A percentile compares a stretch with the other conserved stretches of the same genome.
Evolutionary conservation across 169 alveolate genomes (phyloP).

Genomic region (Plasmodium relictum): DNA sequence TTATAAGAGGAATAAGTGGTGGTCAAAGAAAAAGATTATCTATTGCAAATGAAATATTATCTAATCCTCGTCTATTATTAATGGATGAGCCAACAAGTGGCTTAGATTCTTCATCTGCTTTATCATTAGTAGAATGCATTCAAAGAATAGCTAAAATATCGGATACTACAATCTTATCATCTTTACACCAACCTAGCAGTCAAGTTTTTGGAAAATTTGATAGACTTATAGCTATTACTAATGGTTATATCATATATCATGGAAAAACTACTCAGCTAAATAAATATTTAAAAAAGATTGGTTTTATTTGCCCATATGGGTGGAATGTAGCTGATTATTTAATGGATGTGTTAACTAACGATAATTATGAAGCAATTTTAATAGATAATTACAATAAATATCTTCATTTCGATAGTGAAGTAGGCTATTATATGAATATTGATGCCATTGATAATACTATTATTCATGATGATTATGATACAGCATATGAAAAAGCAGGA

Average conservation of each 20-base stretch:
- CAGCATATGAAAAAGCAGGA: neutral
- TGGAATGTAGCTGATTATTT: slow-evolving; percentile 81
- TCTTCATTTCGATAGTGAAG: slow-evolving; percentile 9
- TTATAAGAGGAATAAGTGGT: slow-evolving; percentile 84
- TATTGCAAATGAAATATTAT: slow-evolving; percentile 89
- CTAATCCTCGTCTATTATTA: slow-evolving; percentile 87
- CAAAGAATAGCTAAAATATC: slow-evolving; percentile 66
- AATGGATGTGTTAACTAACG: slow-evolving; percentile 76
- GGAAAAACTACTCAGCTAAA: slow-evolving; percentile 83
- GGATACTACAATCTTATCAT: slow-evolving; percentile 81
- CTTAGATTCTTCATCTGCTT: slow-evolving; percentile 88
- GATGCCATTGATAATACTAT: slow-evolving; percentile 27
- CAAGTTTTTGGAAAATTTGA: slow-evolving; percentile 86
- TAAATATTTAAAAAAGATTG: slow-evolving; percentile 57
- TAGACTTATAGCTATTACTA: slow-evolving; percentile 81
- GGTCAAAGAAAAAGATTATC: slow-evolving; percentile 90
- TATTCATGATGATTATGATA: slow-evolving; percentile 56
- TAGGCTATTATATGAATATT: slow-evolving; percentile 39
- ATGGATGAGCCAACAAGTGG: slow-evolving; percentile 94
- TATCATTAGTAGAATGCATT: slow-evolving; percentile 78
- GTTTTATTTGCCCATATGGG: slow-evolving; percentile 78
- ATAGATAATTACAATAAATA: slow-evolving; percentile 58
- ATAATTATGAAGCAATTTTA: slow-evolving; percentile 19
- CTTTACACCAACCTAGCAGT: slow-evolving; percentile 86
- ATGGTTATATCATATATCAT: slow-evolving; percentile 85